Percentiles rank a stretch among this genome's conserved stretches.
These are phyloP conservation scores for Trypanosoma grayi DNA, from an alignment of 208 protist species.

Conservation along the genomic window DNA sequence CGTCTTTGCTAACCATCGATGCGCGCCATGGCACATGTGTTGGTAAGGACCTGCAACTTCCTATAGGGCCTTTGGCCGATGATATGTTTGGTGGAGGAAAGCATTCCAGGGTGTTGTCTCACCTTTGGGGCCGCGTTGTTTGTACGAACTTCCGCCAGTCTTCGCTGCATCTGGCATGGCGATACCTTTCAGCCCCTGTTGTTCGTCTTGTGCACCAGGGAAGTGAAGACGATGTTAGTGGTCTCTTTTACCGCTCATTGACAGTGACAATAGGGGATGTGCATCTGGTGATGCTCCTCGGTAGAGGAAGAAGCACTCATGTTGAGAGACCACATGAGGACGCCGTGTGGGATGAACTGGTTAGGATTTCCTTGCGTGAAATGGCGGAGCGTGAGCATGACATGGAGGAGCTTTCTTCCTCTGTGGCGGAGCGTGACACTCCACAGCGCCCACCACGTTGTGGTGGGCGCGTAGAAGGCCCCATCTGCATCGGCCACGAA, in stretches of 20 bases:
- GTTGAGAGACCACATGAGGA: neutral
- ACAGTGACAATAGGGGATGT: constrained; percentile 3
- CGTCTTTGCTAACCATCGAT: neutral
- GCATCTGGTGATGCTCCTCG: constrained; percentile 6
- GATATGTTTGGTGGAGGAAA: constrained; percentile 4
- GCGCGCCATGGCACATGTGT: neutral
- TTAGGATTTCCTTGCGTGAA: neutral
- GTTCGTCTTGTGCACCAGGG: neutral
- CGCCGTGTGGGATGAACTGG: constrained; percentile 2
- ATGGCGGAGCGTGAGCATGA: constrained; percentile 8
- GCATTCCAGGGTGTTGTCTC: neutral
- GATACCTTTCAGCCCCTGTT: constrained; percentile 11
- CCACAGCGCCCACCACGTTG: neutral
- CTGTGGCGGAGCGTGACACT: constrained; percentile 3
- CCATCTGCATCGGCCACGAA: constrained; percentile 9
- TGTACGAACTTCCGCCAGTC: neutral
- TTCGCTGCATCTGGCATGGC: constrained; percentile 12
- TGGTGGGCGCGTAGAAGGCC: neutral
- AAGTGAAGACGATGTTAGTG: neutral
- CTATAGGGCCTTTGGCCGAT: constrained; percentile 4
- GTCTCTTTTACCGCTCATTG: constrained; percentile 9
- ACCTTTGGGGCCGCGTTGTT: constrained; percentile 5
- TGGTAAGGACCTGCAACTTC: neutral
- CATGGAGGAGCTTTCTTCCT: neutral
- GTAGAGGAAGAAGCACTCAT: neutral